Percentiles rank a stretch among this genome's conserved stretches.
phyloP scores from a whole-genome alignment of 2,329 filamentous ascomycete species.

The Penicillium crustosum region DNA sequence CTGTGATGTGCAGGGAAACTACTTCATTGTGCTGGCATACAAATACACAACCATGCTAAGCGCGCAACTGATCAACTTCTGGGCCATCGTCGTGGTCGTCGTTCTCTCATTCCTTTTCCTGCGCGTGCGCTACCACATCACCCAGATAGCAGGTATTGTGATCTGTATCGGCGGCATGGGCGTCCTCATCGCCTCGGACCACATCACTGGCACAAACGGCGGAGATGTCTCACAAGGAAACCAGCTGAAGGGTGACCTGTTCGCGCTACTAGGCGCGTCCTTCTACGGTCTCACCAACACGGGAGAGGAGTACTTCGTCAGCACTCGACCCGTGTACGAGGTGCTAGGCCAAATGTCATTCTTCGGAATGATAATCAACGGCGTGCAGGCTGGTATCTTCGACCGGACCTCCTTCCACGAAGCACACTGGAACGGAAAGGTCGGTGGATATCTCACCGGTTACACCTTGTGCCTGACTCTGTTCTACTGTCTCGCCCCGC shows the following conservation, averaged over 20 bases:
- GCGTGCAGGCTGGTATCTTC: constrained; percentile 86
- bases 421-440: constrained; percentile 64
- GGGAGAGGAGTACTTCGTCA: constrained; percentile 91
- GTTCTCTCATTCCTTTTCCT: constrained; percentile 78
- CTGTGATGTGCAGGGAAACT: constrained; percentile 94
- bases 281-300: constrained; percentile 91
- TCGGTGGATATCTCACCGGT: constrained; percentile 81
- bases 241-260: constrained; percentile 86
- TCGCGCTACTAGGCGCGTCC: constrained; percentile 82
- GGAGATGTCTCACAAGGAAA: constrained; percentile 59
- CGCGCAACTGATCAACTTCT: constrained; percentile 96
- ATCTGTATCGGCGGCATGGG: constrained; percentile 90
- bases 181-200: constrained; percentile 80
- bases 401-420: constrained; percentile 70
- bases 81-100: constrained; percentile 93
- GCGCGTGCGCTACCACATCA: constrained; percentile 81
- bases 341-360: constrained; percentile 88
- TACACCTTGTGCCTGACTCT: constrained; percentile 80
- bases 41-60: constrained; percentile 87
- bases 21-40: constrained; percentile 95
- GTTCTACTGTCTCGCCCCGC: constrained; percentile 85
- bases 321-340: constrained; percentile 82
- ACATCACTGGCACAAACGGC: constrained; percentile 72
- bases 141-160: constrained; percentile 83
- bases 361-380: constrained; percentile 88